Evolutionary conservation across 2,329 filamentous ascomycete species (phyloP), one percentile per base, ranked within the genome.

Genomic region (Diaporthe sp.): DNA sequence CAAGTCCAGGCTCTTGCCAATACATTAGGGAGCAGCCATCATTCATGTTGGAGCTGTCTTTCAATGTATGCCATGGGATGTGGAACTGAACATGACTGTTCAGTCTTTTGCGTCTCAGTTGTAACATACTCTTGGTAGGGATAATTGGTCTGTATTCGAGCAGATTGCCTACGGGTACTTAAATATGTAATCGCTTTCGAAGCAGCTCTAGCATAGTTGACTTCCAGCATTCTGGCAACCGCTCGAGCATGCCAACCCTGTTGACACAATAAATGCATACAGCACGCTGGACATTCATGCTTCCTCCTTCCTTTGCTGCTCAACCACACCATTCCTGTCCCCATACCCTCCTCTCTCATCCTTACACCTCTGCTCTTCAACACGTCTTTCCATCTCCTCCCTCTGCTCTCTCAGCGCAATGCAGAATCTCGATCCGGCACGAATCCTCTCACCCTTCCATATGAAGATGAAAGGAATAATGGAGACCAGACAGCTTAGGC

Each of bases 361-460:
- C 55, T 65, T 74, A 17, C 49, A 75, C 37, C 80, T 80, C 77
- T 85, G 81, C 62, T 85, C 84, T 53, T 87, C 84, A 12, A 83
- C 82, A 73, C 80, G 84, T 17, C 82, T 81, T 72, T 84, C 81
- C 83, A 88, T 82, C 77, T 88, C 86, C 39, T 85, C 85, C 79
- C 88, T 91, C 74, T 85, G 83, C 81, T 89, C 83, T 72, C 85
- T 85, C 73, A 94, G 81, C 62, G 90, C 89, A 79, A 90, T 89
- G 79, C 92, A 94, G 78, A 94, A 94, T 75, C 85, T 88, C 70
- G 89, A 91, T 15, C 87, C 87, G 34, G 85, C 87, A 34, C 92
- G 86, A 58, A 94, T 90, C 51, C 79, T 81, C 57, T 88, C 85
- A 2, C 88, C 89, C 77, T 89, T 88, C 87, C 88, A 89, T 65